Conservation (phyloP, 1,284 basidiomycete genomes). For the Peniophora sp. region DNA sequence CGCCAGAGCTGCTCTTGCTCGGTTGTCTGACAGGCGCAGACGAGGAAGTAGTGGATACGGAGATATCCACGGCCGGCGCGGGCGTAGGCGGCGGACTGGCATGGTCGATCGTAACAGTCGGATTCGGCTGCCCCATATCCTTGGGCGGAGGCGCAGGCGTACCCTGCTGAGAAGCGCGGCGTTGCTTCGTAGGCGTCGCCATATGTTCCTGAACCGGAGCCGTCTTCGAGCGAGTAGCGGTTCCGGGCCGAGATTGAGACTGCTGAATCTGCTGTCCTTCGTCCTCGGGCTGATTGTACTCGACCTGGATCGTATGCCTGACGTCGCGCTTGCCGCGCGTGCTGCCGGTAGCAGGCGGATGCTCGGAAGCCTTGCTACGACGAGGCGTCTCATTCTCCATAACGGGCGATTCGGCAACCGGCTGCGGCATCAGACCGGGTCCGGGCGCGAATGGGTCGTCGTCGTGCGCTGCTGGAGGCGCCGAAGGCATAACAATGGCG, state of each 20-base stretch:
- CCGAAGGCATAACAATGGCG: slow-evolving; percentile 34
- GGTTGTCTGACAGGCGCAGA: slow-evolving; percentile 3
- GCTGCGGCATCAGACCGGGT: slow-evolving; percentile 13
- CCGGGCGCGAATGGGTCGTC: slow-evolving; percentile 45
- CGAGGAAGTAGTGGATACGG: slow-evolving; percentile 11
- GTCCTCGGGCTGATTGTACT: slow-evolving; percentile 54
- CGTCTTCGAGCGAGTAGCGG: slow-evolving; percentile 4
- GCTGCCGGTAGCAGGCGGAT: slow-evolving; percentile 15
- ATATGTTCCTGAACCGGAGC: not conserved
- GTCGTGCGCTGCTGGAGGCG: slow-evolving; percentile 27
- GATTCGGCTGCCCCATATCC: slow-evolving; percentile 8
- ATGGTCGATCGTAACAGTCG: slow-evolving; percentile 36
- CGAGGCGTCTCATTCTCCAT: not conserved
- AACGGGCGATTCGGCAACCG: not conserved
- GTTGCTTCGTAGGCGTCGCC: not conserved
- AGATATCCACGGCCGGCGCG: slow-evolving; percentile 25
- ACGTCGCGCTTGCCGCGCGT: slow-evolving; percentile 26
- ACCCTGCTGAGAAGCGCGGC: not conserved
- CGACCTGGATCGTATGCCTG: slow-evolving; percentile 87
- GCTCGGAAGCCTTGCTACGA: not conserved
- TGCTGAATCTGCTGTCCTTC: slow-evolving; percentile 23
- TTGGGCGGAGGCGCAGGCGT: not conserved
- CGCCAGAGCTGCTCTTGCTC: slow-evolving; percentile 16
- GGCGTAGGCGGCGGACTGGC: slow-evolving; percentile 40
- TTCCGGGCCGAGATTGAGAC: slow-evolving; percentile 9